phyloP scores from a whole-genome alignment of 129 eudicot genomes.

The Flaveria sonorensis region DNA sequence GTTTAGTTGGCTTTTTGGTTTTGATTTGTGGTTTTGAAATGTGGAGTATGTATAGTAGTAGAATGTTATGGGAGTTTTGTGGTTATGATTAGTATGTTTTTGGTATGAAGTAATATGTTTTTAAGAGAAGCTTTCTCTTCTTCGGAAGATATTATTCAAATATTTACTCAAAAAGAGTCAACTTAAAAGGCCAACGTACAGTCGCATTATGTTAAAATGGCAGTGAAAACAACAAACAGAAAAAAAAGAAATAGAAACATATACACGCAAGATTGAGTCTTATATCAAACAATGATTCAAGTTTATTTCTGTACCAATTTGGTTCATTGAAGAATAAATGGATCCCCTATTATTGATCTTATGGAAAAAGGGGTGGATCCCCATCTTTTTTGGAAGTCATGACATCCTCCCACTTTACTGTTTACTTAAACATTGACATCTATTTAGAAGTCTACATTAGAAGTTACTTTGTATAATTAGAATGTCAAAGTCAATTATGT shows the following conservation, averaged over 20 bases:
- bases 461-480: too few relatives aligned
- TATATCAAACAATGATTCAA: neutral
- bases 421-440: too few relatives aligned
- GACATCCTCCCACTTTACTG: too few relatives aligned
- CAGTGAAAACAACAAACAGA: neutral
- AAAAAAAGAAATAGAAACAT: neutral
- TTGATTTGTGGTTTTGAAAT: constrained; percentile 1
- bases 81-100: neutral
- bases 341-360: too few relatives aligned
- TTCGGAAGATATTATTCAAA: neutral
- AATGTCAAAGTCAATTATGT: too few relatives aligned
- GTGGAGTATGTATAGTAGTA: neutral
- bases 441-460: too few relatives aligned
- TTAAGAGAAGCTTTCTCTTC: neutral
- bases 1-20: constrained; percentile 11
- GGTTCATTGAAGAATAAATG: too few relatives aligned
- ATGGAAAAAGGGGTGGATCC: too few relatives aligned
- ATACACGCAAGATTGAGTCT: neutral
- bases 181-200: neutral
- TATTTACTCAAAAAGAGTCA: neutral
- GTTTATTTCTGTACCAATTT: too few relatives aligned
- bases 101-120: neutral
- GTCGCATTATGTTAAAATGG: neutral
- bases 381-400: too few relatives aligned
- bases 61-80: neutral